Evolutionary conservation across 352 stramenopile genomes (phyloP).

Genomic region (Blastocystis sp.): DNA sequence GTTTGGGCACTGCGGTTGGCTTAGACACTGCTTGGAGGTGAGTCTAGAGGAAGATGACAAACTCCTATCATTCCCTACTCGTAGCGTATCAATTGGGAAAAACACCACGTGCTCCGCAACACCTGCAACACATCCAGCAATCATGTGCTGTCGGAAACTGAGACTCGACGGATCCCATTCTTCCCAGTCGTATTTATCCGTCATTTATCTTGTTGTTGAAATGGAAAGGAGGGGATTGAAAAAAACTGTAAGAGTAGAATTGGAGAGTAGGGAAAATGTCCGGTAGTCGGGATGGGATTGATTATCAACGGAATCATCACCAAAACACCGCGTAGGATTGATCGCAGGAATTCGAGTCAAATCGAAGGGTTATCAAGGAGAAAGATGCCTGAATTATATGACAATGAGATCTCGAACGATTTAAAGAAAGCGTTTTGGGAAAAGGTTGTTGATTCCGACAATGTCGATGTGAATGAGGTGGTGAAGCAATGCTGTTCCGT

Average conservation of each 20-base stretch:
- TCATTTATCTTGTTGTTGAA: background rate
- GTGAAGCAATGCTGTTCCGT: constrained; percentile 53
- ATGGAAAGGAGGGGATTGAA: background rate
- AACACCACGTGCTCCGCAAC: constrained; percentile 91
- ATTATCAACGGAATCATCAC: background rate
- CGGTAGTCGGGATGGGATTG: background rate
- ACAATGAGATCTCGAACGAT: constrained; percentile 12
- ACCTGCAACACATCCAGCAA: constrained; percentile 82
- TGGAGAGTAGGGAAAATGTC: background rate
- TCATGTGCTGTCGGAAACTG: constrained; percentile 83
- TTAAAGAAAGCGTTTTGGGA: constrained; percentile 52
- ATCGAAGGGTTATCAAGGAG: background rate
- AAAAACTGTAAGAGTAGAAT: background rate
- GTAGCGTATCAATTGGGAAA: constrained; percentile 81
- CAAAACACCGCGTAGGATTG: background rate
- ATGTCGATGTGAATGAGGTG: background rate
- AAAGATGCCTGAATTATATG: constrained; percentile 39
- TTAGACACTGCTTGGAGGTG: constrained; percentile 40
- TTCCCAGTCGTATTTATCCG: constrained; percentile 72
- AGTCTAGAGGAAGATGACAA: constrained; percentile 33
- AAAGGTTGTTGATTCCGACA: constrained; percentile 30
- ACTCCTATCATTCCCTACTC: constrained; percentile 12
- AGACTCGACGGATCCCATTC: constrained; percentile 80
- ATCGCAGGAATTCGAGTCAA: no score
- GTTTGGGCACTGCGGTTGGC: background rate